phyloP scores from a whole-genome alignment of 2,329 filamentous ascomycete species.

The Spiromastix sp. region DNA sequence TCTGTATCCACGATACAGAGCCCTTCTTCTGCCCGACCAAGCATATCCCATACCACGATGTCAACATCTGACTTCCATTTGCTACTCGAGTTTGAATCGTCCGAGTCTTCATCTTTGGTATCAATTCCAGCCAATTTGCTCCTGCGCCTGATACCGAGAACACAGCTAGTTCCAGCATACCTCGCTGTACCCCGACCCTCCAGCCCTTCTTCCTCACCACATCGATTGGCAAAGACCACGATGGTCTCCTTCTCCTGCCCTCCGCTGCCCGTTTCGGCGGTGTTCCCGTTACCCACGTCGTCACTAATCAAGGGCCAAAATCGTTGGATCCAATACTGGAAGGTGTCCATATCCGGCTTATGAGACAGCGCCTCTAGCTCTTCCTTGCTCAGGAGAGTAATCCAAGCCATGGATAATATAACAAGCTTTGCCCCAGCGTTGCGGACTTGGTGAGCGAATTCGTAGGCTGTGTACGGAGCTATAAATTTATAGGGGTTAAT shows the following conservation, averaged over 20 bases:
- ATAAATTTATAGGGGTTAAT: conserved; percentile 54
- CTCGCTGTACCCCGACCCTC: conserved; percentile 29
- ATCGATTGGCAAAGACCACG: conserved; percentile 38
- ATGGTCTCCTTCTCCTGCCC: conserved; percentile 24
- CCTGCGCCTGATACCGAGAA: conserved; percentile 24
- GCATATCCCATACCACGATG: conserved; percentile 36
- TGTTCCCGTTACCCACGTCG: conserved; percentile 11
- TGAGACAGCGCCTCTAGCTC: conserved; percentile 29
- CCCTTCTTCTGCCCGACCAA: conserved; percentile 35
- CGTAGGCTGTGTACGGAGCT: conserved; percentile 47
- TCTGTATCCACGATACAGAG: conserved; percentile 38
- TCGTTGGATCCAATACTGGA: conserved; percentile 53
- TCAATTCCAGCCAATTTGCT: conserved; percentile 11
- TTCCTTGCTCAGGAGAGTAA: conserved; percentile 40
- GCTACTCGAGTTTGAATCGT: neutral
- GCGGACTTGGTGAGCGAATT: conserved; percentile 49
- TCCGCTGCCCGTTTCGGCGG: no score
- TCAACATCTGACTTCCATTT: conserved; percentile 21
- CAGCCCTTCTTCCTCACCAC: conserved; percentile 30
- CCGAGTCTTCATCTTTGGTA: conserved; percentile 2
- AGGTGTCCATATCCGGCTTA: conserved; percentile 48
- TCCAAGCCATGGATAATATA: conserved; percentile 55
- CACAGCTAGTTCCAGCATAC: conserved; percentile 40
- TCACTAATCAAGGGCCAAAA: conserved; percentile 41
- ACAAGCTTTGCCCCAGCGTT: conserved; percentile 40